A percentile compares a stretch with the other conserved stretches of the same genome.
phyloP scores from a whole-genome alignment of 2,329 filamentous ascomycete species.

The Xylaria sp. region DNA sequence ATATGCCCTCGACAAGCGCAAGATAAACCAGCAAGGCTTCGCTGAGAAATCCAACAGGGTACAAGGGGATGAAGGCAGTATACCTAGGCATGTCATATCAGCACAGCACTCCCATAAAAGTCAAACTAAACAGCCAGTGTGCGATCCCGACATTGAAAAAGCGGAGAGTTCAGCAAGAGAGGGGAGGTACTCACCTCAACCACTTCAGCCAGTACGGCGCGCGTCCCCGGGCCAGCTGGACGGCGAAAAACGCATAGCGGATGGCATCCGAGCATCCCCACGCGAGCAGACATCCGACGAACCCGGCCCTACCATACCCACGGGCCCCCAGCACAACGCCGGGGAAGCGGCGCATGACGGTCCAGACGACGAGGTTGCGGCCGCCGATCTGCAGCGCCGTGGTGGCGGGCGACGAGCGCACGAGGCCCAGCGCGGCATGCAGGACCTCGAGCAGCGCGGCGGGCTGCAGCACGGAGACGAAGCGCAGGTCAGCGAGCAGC shows the following conservation, averaged over 20 bases:
- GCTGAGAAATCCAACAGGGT: slow-evolving; percentile 68
- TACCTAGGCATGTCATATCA: slow-evolving; percentile 42
- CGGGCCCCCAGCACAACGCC: slow-evolving; percentile 37
- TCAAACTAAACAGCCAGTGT: not conserved
- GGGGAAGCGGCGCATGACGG: slow-evolving; percentile 60
- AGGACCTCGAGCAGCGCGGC: slow-evolving; percentile 65
- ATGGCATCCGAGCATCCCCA: slow-evolving; percentile 73
- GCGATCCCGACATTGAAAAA: not conserved
- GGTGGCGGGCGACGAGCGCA: slow-evolving; percentile 67
- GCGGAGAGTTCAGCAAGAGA: not conserved
- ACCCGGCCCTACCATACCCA: slow-evolving; percentile 45
- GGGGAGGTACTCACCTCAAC: slow-evolving; percentile 48
- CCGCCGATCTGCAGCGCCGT: slow-evolving; percentile 71
- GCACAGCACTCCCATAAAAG: not conserved
- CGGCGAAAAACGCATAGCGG: slow-evolving; percentile 70
- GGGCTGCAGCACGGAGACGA: slow-evolving; percentile 51
- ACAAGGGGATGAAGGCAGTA: slow-evolving; percentile 72
- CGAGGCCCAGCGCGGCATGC: slow-evolving; percentile 64
- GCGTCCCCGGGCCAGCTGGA: slow-evolving; percentile 48
- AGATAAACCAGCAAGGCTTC: slow-evolving; percentile 65
- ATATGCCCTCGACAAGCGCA: slow-evolving; percentile 1
- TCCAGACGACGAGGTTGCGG: slow-evolving; percentile 70
- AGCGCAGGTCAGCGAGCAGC: slow-evolving; percentile 16
- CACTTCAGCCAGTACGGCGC: slow-evolving; percentile 63
- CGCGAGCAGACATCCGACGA: slow-evolving; percentile 62